Evolutionary conservation across 306 rosid species (phyloP).

Genomic region (Vachellia pachyceras): DNA sequence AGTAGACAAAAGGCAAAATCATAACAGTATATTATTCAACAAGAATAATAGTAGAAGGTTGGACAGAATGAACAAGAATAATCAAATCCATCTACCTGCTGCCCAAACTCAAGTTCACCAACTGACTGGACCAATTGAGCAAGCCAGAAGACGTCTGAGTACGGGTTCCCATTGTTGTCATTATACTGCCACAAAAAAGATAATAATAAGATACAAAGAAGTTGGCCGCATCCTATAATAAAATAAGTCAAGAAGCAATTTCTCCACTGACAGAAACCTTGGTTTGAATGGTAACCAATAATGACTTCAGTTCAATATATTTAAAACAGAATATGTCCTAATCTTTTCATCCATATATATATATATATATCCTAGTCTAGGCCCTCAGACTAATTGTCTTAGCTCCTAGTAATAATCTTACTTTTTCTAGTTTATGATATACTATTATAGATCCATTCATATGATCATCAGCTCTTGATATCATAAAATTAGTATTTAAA

Average conservation of each 20-base stretch:
- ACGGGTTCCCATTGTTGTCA: slow-evolving; percentile 91
- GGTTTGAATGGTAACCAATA: not conserved
- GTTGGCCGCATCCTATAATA: not conserved
- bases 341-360: not conserved
- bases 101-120: slow-evolving; percentile 95
- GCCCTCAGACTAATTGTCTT: too few relatives aligned
- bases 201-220: slow-evolving; percentile 32
- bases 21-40: slow-evolving; percentile 14
- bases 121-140: slow-evolving; percentile 88
- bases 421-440: too few relatives aligned
- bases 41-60: not conserved
- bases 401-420: too few relatives aligned
- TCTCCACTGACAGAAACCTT: not conserved
- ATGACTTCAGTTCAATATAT: not conserved
- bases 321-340: not conserved
- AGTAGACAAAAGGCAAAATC: not conserved
- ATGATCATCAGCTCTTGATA: too few relatives aligned
- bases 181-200: slow-evolving; percentile 70
- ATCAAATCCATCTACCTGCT: slow-evolving; percentile 69
- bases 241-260: slow-evolving; percentile 29
- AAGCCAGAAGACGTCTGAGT: slow-evolving; percentile 97
- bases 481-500: too few relatives aligned
- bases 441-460: too few relatives aligned
- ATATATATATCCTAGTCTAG: too few relatives aligned
- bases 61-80: slow-evolving; percentile 6